These are phyloP conservation scores for Drechslerella dactyloides DNA, from an alignment of 2,329 filamentous ascomycete genomes.

Conservation along the genomic window DNA sequence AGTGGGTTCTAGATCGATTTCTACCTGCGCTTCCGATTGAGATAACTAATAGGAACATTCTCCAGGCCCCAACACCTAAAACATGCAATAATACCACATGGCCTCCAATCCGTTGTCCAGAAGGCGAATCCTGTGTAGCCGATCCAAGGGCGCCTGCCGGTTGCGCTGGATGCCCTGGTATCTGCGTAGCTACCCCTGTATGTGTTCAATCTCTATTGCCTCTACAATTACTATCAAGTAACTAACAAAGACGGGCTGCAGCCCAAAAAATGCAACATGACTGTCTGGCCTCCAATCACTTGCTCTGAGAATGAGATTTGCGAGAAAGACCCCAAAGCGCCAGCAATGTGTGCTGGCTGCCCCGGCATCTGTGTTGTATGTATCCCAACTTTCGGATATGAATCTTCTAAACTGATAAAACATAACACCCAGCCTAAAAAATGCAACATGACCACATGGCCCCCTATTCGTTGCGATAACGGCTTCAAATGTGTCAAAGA, in stretches of 20 bases:
- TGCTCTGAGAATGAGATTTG: slow-evolving; percentile 4
- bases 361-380: slow-evolving; percentile 20
- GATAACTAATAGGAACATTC: background rate
- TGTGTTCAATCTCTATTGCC: background rate
- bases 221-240: background rate
- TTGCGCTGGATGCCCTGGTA: slow-evolving; percentile 8
- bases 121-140: slow-evolving; percentile 1
- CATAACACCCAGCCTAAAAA: slow-evolving; percentile 4
- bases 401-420: background rate
- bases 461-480: slow-evolving; percentile 4
- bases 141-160: slow-evolving; percentile 6
- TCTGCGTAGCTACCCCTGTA: slow-evolving; percentile 6
- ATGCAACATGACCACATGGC: slow-evolving; percentile 16
- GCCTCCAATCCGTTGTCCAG: slow-evolving; percentile 7
- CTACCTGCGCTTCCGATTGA: background rate
- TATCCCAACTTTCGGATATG: background rate
- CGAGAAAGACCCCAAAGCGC: background rate
- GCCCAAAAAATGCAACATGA: slow-evolving; percentile 18
- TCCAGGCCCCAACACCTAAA: background rate
- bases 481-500: slow-evolving; percentile 7
- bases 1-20: background rate
- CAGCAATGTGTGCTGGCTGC: slow-evolving; percentile 13
- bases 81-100: slow-evolving; percentile 6
- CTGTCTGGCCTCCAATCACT: slow-evolving; percentile 6
- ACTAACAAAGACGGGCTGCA: background rate